phyloP scores from a whole-genome alignment of 2,329 filamentous ascomycete genomes.

The Penicillium sp. region DNA sequence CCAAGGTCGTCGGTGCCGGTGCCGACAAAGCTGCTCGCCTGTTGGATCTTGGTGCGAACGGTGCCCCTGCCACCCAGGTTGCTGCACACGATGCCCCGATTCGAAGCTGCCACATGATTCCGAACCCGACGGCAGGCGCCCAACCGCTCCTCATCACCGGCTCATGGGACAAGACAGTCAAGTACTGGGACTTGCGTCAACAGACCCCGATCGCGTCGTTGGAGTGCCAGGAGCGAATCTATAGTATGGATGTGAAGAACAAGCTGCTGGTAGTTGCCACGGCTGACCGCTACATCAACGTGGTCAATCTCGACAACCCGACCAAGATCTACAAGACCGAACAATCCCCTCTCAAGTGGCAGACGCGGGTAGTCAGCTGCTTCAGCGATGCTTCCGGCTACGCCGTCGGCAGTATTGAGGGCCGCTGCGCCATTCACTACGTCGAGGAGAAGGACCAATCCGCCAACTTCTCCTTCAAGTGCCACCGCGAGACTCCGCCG shows the following conservation, averaged over 20 bases:
- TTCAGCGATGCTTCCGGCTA: conserved; percentile 90
- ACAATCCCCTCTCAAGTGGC: conserved; percentile 95
- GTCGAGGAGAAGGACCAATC: conserved; percentile 90
- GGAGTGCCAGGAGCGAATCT: conserved; percentile 55
- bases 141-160: conserved; percentile 84
- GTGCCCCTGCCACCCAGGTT: conserved; percentile 61
- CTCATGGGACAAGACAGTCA: conserved; percentile 56
- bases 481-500: conserved; percentile 76
- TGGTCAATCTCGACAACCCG: conserved; percentile 85
- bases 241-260: conserved; percentile 86
- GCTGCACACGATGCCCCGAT: conserved; percentile 83
- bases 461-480: conserved; percentile 98
- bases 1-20: conserved; percentile 78
- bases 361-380: conserved; percentile 91
- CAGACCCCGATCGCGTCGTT: conserved; percentile 45
- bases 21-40: conserved; percentile 88
- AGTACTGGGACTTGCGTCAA: conserved; percentile 55
- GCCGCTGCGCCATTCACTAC: conserved; percentile 95
- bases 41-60: conserved; percentile 64
- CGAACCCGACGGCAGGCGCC: conserved; percentile 48
- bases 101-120: conserved; percentile 71
- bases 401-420: conserved; percentile 93
- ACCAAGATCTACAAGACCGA: conserved; percentile 92
- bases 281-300: conserved; percentile 92
- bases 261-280: conserved; percentile 87